Percentiles rank a stretch among this genome's conserved stretches.
Conservation (phyloP, 1,284 basidiomycete species). For the Neotropicomus parvogracilis region DNA sequence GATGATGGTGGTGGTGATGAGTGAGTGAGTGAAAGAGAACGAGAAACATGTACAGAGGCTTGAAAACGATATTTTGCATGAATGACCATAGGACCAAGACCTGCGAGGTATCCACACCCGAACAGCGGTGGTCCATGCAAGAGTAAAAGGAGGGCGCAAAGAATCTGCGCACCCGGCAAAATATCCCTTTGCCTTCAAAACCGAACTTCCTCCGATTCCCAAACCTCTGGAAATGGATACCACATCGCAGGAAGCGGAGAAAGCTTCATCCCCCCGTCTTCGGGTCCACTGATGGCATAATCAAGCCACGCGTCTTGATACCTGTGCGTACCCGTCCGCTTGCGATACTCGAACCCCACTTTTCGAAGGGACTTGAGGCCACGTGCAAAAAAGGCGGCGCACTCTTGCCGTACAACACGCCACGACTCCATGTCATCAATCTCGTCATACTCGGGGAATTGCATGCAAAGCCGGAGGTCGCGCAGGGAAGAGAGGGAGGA, state of each 20-base stretch:
- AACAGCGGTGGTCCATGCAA: not conserved
- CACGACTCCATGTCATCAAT: constrained; percentile 35
- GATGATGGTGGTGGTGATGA: constrained; percentile 6
- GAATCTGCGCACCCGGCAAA: not conserved
- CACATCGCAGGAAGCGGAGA: constrained; percentile 28
- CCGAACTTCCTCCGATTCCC: constrained; percentile 24
- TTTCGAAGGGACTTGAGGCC: constrained; percentile 32
- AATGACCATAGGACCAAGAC: constrained; percentile 19
- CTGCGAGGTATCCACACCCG: constrained; percentile 14
- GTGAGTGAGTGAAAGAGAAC: not conserved
- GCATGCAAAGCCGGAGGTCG: constrained; percentile 32
- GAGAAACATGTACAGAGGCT: constrained; percentile 13
- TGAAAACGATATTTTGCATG: constrained; percentile 11
- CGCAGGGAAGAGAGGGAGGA: constrained; percentile 26
- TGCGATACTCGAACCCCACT: constrained; percentile 35
- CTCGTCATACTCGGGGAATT: constrained; percentile 34
- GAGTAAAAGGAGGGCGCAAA: not conserved
- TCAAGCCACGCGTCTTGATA: constrained; percentile 36
- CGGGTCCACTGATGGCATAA: constrained; percentile 27
- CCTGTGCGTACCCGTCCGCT: constrained; percentile 32
- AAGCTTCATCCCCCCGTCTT: constrained; percentile 20
- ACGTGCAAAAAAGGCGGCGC: constrained; percentile 28
- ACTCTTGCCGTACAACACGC: constrained; percentile 28
- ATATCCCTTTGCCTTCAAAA: constrained; percentile 18
- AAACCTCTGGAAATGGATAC: constrained; percentile 34